Evolutionary conservation across 202 grass and related monocot genomes (phyloP).

Genomic region (Carex arenaria): DNA sequence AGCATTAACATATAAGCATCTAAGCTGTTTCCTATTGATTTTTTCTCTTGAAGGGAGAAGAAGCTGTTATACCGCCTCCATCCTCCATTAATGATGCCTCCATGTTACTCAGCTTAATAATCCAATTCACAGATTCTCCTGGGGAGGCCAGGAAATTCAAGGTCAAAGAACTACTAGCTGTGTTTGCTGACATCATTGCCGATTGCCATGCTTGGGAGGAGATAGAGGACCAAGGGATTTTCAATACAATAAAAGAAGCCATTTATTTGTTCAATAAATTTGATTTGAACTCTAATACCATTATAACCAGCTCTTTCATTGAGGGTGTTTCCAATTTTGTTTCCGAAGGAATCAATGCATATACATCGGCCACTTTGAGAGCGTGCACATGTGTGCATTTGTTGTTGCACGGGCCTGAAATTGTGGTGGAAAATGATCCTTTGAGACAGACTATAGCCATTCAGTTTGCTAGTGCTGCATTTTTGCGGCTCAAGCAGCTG

Average conservation of each 20-base stretch:
- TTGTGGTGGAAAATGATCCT: constrained; percentile 35
- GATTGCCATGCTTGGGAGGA: constrained; percentile 80
- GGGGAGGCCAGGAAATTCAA: constrained; percentile 51
- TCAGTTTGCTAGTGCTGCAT: constrained; percentile 48
- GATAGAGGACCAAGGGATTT: constrained; percentile 78
- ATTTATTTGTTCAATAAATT: constrained; percentile 61
- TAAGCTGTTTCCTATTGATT: constrained; percentile 7
- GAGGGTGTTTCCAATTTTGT: constrained; percentile 62
- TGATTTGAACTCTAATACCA: constrained; percentile 32
- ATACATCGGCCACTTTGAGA: constrained; percentile 73
- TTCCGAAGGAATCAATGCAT: constrained; percentile 51
- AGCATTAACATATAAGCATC: neutral
- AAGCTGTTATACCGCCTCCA: constrained; percentile 47
- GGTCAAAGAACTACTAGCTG: constrained; percentile 56
- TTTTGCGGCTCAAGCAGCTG: constrained; percentile 45
- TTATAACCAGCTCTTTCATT: constrained; percentile 43
- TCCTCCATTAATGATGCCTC: constrained; percentile 80
- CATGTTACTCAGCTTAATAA: constrained; percentile 58
- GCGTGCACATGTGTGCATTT: constrained; percentile 77
- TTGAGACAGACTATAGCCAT: constrained; percentile 37
- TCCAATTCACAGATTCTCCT: constrained; percentile 48
- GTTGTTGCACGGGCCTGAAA: constrained; percentile 48
- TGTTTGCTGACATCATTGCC: constrained; percentile 60
- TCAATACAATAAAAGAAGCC: constrained; percentile 65
- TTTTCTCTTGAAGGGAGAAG: constrained; percentile 26